Evolutionary conservation across 805 yeast species (phyloP), one percentile per base, ranked within the genome.

Genomic region (Candida vaughaniae): DNA sequence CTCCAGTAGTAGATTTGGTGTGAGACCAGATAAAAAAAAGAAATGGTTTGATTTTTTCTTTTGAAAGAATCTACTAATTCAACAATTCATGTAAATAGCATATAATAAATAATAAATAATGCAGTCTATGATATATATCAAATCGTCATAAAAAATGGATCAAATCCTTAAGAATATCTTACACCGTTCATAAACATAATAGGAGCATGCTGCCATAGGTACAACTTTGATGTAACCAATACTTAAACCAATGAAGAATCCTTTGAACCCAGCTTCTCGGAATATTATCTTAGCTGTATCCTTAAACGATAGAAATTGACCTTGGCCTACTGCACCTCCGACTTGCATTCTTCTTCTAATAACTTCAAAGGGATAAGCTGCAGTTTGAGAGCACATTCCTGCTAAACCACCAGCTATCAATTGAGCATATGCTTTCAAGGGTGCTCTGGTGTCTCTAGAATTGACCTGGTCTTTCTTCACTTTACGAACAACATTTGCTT

Each of bases 161-260:
- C n/a, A n/a, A n/a, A n/a, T 85, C 29, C 86, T 85, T 36, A 93
- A 61, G 36, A 70, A 59, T 49, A 66, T 66, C 65, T 93, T 93
- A 63, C 82, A 72, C 41, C 96, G 72, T 62, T 91, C 99, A 62
- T 93, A 93, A 25, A 91, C 96, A 56, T 78, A 90, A 60, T 91
- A 91, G 11, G 96, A 83, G 60, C 97, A 90, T 25, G 98, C 95
- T 53, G 82, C 91, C 99, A 93, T 93, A 6, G 99, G 99, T 14
- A 86, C 79, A 23, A 93, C 95, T 61, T 93, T 93, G 50, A 93
- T 76, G 60, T 89, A 93, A 0, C 99, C 99, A 49, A 93, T 91
- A 48, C 93, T 82, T 52, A 93, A 74, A 2, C 99, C 99, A 10
- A 93, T 95, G 56, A 85, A 93, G 59, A 85, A 90, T 11, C 99